phyloP scores from a whole-genome alignment of 1,284 basidiomycete genomes.

The Cryptococcus sp. region DNA sequence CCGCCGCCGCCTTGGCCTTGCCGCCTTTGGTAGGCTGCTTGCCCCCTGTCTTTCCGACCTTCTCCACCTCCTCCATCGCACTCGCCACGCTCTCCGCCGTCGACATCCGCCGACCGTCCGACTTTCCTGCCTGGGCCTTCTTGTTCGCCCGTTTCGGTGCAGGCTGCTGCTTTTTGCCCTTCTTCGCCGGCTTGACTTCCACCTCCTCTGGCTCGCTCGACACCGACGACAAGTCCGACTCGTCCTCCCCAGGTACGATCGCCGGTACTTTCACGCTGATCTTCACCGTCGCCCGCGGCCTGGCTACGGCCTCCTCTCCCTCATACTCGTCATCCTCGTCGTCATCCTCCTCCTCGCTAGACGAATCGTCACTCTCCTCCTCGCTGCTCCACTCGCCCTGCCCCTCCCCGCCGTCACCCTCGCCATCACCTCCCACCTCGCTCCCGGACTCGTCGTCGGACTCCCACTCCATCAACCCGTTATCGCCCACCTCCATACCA shows the following conservation, averaged over 20 bases:
- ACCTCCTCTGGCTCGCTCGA: conserved; percentile 21
- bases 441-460: conserved; percentile 15
- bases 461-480: conserved; percentile 16
- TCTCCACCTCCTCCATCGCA: not conserved
- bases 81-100: not conserved
- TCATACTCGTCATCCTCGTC: conserved; percentile 13
- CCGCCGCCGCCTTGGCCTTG: not conserved
- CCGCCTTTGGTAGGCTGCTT: conserved; percentile 2
- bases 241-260: conserved; percentile 15
- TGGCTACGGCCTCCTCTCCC: conserved; percentile 10
- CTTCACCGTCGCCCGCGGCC: conserved; percentile 15
- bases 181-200: not conserved
- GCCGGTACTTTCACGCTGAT: conserved; percentile 1
- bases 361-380: conserved; percentile 8
- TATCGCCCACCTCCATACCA: conserved; percentile 11
- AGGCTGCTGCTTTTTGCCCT: not conserved
- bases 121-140: not conserved
- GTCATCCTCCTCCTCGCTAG: conserved; percentile 12
- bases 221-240: conserved; percentile 31
- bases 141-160: not conserved
- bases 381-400: conserved; percentile 13
- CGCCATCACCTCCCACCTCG: conserved; percentile 14
- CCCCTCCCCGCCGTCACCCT: conserved; percentile 70
- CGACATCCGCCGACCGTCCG: not conserved
- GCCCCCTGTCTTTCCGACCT: not conserved